These are phyloP conservation scores for Gossypium mustelinum DNA, from an alignment of 345 rosid genomes.

Conservation along the genomic window DNA sequence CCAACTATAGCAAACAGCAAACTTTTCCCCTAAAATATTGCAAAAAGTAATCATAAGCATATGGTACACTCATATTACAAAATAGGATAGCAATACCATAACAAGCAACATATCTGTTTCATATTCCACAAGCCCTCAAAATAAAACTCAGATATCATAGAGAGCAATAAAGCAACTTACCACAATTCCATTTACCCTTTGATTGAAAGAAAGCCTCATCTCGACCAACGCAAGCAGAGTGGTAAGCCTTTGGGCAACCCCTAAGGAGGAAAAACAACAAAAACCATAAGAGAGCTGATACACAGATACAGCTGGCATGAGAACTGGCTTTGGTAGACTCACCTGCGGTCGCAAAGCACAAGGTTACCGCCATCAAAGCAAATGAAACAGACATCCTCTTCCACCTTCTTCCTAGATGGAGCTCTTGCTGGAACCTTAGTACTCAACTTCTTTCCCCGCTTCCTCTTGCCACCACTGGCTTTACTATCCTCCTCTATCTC, in stretches of 20 bases:
- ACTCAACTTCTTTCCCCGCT: conserved; percentile 46
- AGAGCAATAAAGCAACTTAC: conserved; percentile 38
- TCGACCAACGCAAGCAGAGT: conserved; percentile 81
- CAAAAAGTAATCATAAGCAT: background rate
- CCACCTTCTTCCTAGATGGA: conserved; percentile 57
- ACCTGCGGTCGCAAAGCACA: conserved; percentile 98
- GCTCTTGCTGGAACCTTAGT: conserved; percentile 39
- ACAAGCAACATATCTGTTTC: background rate
- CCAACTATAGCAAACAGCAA: background rate
- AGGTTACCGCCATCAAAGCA: conserved; percentile 98
- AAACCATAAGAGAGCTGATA: background rate
- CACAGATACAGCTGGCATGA: background rate
- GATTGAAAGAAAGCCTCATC: conserved; percentile 87
- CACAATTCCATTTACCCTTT: conserved; percentile 95
- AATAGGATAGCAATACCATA: background rate
- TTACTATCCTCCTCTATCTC: conserved; percentile 42
- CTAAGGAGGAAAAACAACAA: conserved; percentile 30
- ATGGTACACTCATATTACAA: background rate
- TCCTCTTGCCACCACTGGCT: conserved; percentile 66
- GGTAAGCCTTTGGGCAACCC: conserved; percentile 99
- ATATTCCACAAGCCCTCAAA: background rate
- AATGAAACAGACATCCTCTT: conserved; percentile 97
- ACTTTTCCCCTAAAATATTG: background rate
- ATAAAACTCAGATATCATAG: background rate
- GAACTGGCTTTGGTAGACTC: conserved; percentile 9